phyloP scores from a whole-genome alignment of 1,139 yeast species.

The Taiozyma sp. region DNA sequence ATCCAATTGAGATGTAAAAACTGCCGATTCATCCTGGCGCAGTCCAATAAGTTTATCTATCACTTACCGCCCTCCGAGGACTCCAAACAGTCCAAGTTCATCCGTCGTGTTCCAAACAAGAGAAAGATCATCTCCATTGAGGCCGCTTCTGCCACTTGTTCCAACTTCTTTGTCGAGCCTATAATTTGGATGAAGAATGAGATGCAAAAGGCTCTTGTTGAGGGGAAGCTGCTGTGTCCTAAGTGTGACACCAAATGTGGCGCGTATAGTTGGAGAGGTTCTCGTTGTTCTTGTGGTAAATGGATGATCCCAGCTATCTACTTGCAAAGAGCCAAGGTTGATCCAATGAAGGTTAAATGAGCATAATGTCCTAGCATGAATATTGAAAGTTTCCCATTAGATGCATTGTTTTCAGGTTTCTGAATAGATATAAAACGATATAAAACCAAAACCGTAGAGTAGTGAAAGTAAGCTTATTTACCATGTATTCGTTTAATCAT shows the following conservation, averaged over 20 bases:
- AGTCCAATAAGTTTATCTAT: constrained; percentile 44
- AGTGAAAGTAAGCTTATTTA: too few relatives aligned
- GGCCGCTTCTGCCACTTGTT: constrained; percentile 58
- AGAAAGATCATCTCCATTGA: constrained; percentile 51
- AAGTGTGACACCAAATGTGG: constrained; percentile 83
- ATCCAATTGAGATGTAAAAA: constrained; percentile 60
- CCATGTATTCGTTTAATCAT: constrained; percentile 22
- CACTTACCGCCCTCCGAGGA: constrained; percentile 58
- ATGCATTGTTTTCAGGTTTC: neutral
- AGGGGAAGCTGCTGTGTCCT: constrained; percentile 84
- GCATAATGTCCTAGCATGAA: neutral
- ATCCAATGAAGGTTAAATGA: constrained; percentile 38
- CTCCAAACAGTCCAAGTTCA: constrained; percentile 59
- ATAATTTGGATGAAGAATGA: constrained; percentile 87
- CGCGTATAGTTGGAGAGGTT: constrained; percentile 92
- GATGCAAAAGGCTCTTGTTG: constrained; percentile 58
- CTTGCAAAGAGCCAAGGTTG: constrained; percentile 76
- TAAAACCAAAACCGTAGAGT: neutral
- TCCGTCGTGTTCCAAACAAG: constrained; percentile 56
- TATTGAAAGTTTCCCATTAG: neutral
- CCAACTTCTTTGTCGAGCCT: constrained; percentile 88
- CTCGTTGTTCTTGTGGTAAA: constrained; percentile 89
- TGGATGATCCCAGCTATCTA: constrained; percentile 96
- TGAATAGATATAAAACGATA: too few relatives aligned
- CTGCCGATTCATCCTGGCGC: constrained; percentile 54